Conservation (phyloP, 2,329 filamentous ascomycete species). For the Aspergillus sergii region DNA sequence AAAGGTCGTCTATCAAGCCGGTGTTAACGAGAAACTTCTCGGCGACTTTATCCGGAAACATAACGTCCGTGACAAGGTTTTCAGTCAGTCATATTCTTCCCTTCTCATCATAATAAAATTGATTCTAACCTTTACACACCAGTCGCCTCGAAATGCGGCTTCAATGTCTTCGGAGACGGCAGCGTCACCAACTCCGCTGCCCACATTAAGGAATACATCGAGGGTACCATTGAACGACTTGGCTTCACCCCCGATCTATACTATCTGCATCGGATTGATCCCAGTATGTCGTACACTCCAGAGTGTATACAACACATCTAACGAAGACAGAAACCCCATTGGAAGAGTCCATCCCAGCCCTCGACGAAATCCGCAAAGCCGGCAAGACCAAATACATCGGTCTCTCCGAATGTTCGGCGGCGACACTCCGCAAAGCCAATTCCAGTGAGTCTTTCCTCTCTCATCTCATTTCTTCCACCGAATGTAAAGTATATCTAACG, state of each 20-base stretch:
- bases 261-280: constrained; percentile 50
- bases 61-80: constrained; percentile 53
- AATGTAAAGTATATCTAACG: constrained; percentile 7
- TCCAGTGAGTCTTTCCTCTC: constrained; percentile 35
- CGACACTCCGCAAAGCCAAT: constrained; percentile 49
- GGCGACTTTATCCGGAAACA: constrained; percentile 56
- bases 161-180: constrained; percentile 40
- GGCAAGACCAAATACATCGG: constrained; percentile 55
- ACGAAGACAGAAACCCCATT: constrained; percentile 47
- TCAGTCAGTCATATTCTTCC: constrained; percentile 36
- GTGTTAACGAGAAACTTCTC: constrained; percentile 54
- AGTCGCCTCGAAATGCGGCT: constrained; percentile 55
- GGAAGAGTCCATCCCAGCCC: constrained; percentile 51
- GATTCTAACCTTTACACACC: background rate
- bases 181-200: constrained; percentile 49
- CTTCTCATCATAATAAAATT: background rate
- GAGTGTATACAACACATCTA: too few species aligned
- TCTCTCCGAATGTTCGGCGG: constrained; percentile 51
- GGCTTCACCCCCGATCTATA: constrained; percentile 53
- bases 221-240: constrained; percentile 51
- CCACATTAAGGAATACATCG: constrained; percentile 53
- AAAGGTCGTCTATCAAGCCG: constrained; percentile 50
- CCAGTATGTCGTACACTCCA: constrained; percentile 35
- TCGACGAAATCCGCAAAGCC: constrained; percentile 50
- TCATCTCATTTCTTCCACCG: too few species aligned